Evolutionary conservation across 2,329 filamentous ascomycete species (phyloP), one percentile per base, ranked within the genome.

Genomic region (Hymenoscyphus repandus): DNA sequence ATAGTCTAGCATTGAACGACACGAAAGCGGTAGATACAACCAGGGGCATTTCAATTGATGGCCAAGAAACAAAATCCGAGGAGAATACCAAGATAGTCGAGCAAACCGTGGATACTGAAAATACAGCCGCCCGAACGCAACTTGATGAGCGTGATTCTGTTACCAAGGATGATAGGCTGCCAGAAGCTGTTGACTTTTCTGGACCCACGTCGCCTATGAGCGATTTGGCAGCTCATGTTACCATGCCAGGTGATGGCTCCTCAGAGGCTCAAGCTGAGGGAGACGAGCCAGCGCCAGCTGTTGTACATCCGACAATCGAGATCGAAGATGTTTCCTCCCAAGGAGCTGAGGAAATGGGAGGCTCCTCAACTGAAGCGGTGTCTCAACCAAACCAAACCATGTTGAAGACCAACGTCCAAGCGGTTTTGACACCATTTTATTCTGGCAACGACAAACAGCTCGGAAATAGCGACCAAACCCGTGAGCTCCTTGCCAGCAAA

Each of bases 381-480:
- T 7, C 34, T 38, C 20, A 37, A 6, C 18, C 7, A 27, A 27
- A 4, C 22, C 22, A 37, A 5, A 11, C 3, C 10, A 5, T 37
- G 22, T 20, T 20, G 6, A 13, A 15, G 30, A 2, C 27, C 20
- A 34, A 11, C 32, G 30, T 1, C 27, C n/a, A 30, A 12, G 18
- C n/a, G 40, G 17, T 52, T 2, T 13, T 17, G 1, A 61, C 56
- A 17, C 57, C 55, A 11, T 55, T 61, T 30, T 34, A 56, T 17
- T 44, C 47, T 6, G 47, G 52, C 18, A 42, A 57, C 17, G 45
- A 47, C 13, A 42, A 48, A 49, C 53, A 58, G 40, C 53, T 58
- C 11, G 47, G 47, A 32, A 31, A 49, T 36, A 49, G 49, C 12
- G 48, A 52, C n/a, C 30, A 50, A 22, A 18, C 47, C 27, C 39